These are phyloP conservation scores for Ramaria rubella DNA, from an alignment of 768 basidiomycete genomes.

Conservation along the genomic window DNA sequence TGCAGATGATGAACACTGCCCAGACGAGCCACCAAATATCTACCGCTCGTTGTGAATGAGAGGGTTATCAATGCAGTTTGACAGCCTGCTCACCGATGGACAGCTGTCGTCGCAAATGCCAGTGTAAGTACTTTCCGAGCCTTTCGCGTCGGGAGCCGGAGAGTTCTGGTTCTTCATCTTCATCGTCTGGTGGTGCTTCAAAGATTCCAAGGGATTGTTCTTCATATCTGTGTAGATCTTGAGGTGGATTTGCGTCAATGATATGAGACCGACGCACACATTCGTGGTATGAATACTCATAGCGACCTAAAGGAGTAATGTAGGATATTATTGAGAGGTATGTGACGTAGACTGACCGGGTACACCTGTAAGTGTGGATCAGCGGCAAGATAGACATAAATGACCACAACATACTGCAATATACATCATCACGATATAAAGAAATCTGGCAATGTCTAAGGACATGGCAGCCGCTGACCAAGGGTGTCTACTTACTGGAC, in stretches of 20 bases:
- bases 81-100: conserved; percentile 62
- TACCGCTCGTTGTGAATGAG: conserved; percentile 22
- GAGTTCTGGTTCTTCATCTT: conserved; percentile 30
- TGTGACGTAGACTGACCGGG: background rate
- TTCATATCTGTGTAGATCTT: conserved; percentile 46
- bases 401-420: conserved; percentile 35
- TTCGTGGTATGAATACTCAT: conserved; percentile 78
- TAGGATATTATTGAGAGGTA: background rate
- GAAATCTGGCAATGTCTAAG: conserved; percentile 41
- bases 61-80: background rate
- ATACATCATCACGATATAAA: conserved; percentile 94
- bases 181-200: conserved; percentile 37
- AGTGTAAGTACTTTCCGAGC: conserved; percentile 62
- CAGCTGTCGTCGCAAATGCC: conserved; percentile 82
- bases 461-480: background rate
- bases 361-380: background rate
- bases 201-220: conserved; percentile 86
- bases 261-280: conserved; percentile 32
- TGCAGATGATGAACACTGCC: conserved; percentile 84
- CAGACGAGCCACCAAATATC: conserved; percentile 96
- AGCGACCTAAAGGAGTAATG: conserved; percentile 38
- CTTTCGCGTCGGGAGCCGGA: conserved; percentile 42
- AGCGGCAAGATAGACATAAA: background rate
- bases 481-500: conserved; percentile 71
- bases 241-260: background rate